phyloP scores from a whole-genome alignment of 2,329 filamentous ascomycete genomes.

The Macrophomina pseudophaseolina region DNA sequence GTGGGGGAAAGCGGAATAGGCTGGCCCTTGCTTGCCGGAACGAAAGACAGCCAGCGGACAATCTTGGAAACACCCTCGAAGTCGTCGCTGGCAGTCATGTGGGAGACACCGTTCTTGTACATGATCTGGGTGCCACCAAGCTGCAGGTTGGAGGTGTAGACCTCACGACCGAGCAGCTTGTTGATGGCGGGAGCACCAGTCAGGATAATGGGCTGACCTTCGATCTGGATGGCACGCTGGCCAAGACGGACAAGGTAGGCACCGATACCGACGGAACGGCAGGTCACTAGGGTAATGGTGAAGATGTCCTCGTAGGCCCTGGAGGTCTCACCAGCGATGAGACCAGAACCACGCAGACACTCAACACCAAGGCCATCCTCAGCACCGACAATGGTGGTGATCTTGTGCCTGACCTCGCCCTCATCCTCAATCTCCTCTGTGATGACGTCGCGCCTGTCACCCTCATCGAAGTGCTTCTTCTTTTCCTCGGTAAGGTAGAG shows the following conservation, averaged over 20 bases:
- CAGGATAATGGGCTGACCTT: conserved; percentile 97
- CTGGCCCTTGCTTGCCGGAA: conserved; percentile 92
- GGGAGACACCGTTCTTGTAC: conserved; percentile 99
- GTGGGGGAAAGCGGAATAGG: conserved; percentile 91
- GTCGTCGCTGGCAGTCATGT: conserved; percentile 97
- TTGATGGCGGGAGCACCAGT: conserved; percentile 97
- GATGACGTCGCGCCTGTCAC: conserved; percentile 75
- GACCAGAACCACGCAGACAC: conserved; percentile 93
- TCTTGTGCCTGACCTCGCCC: conserved; percentile 90
- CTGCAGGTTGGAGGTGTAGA: conserved; percentile 98
- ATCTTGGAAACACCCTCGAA: conserved; percentile 98
- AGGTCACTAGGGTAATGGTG: conserved; percentile 96
- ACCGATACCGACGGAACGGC: conserved; percentile 98
- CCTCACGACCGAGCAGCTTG: conserved; percentile 96
- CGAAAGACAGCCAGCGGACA: conserved; percentile 96
- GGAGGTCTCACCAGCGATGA: conserved; percentile 97
- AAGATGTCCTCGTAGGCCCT: conserved; percentile 99
- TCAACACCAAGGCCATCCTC: conserved; percentile 98
- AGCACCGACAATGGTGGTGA: conserved; percentile 88
- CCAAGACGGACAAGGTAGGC: conserved; percentile 98
- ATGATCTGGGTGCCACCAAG: conserved; percentile 99
- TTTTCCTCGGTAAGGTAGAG: conserved; percentile 87
- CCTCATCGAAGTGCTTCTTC: conserved; percentile 85
- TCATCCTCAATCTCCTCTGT: conserved; percentile 86
- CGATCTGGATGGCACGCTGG: conserved; percentile 97